A percentile compares a stretch with the other conserved stretches of the same genome.
These are phyloP conservation scores for Dendrobium catenatum DNA, from an alignment of 106 monocot genomes.

Conservation along the genomic window DNA sequence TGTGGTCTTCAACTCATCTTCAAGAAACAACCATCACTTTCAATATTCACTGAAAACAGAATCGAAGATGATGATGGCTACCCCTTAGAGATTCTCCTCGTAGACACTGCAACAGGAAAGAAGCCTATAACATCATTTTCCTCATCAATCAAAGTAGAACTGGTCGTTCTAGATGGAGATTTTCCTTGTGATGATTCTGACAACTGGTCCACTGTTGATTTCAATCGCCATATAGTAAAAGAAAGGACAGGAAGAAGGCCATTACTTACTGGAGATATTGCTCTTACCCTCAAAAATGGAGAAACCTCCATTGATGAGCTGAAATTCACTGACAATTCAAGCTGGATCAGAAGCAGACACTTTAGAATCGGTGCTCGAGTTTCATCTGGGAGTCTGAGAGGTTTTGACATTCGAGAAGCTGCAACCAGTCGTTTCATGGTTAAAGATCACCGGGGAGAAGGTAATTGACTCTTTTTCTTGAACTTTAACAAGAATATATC, in stretches of 20 bases:
- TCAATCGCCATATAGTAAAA: conserved; percentile 8
- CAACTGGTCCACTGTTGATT: conserved; percentile 11
- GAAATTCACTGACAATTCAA: conserved; percentile 43
- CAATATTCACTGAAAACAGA: conserved; percentile 42
- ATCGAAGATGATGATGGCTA: conserved; percentile 22
- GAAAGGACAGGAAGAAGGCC: conserved; percentile 23
- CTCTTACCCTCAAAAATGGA: conserved; percentile 20
- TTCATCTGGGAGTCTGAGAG: conserved; percentile 15
- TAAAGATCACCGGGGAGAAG: conserved; percentile 41
- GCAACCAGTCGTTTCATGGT: conserved; percentile 26
- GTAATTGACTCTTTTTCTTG: background rate
- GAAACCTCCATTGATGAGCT: conserved; percentile 17
- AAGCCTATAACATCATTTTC: background rate
- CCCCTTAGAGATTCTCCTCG: conserved; percentile 26
- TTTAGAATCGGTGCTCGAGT: conserved; percentile 33
- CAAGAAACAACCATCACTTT: conserved; percentile 13
- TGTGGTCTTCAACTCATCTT: conserved; percentile 25
- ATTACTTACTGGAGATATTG: conserved; percentile 15
- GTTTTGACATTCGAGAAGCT: conserved; percentile 28
- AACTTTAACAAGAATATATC: too few species aligned
- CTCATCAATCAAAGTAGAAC: conserved; percentile 13
- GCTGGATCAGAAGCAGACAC: conserved; percentile 29
- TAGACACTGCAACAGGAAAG: background rate
- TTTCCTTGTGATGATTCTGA: conserved; percentile 4
- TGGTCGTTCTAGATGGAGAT: conserved; percentile 27